Evolutionary conservation across 2,329 filamentous ascomycete genomes (phyloP).

Genomic region (Exophiala sideris): DNA sequence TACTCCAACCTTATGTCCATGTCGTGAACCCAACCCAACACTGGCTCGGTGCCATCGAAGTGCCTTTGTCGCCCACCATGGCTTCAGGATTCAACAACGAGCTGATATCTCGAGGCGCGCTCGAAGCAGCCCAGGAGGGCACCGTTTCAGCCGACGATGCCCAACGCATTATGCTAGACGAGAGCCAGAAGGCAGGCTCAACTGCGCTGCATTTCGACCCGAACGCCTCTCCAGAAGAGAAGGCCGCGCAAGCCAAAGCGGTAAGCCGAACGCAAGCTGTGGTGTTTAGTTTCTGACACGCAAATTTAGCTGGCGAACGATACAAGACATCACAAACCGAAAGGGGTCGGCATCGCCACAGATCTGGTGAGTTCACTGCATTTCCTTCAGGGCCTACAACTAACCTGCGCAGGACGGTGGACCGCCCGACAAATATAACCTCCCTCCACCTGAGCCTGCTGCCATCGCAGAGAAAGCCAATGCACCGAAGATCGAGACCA

Average conservation of each 20-base stretch:
- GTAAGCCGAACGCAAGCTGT: constrained; percentile 43
- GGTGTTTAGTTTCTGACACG: constrained; percentile 7
- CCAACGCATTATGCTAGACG: constrained; percentile 68
- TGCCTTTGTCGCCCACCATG: constrained; percentile 15
- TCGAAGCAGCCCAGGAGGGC: constrained; percentile 72
- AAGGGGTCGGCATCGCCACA: constrained; percentile 59
- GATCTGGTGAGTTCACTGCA: constrained; percentile 59
- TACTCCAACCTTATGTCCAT: background rate
- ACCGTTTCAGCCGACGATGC: constrained; percentile 66
- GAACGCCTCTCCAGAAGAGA: constrained; percentile 76
- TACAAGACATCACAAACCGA: constrained; percentile 26
- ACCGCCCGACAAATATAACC: constrained; percentile 65
- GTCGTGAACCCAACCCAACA: constrained; percentile 1
- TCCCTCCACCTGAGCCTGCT: constrained; percentile 70
- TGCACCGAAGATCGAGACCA: constrained; percentile 49
- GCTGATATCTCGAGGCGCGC: constrained; percentile 75
- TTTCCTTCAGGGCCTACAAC: constrained; percentile 8
- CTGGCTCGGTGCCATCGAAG: constrained; percentile 5
- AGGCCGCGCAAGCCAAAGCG: constrained; percentile 72
- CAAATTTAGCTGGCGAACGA: constrained; percentile 49
- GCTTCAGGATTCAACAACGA: constrained; percentile 44
- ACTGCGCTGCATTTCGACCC: constrained; percentile 84
- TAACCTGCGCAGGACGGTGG: constrained; percentile 57
- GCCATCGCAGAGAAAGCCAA: constrained; percentile 55
- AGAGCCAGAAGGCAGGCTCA: constrained; percentile 75